A percentile compares a stretch with the other conserved stretches of the same genome.
Conservation (phyloP, 73 alveolate species). For the Paramecium caudatum region DNA sequence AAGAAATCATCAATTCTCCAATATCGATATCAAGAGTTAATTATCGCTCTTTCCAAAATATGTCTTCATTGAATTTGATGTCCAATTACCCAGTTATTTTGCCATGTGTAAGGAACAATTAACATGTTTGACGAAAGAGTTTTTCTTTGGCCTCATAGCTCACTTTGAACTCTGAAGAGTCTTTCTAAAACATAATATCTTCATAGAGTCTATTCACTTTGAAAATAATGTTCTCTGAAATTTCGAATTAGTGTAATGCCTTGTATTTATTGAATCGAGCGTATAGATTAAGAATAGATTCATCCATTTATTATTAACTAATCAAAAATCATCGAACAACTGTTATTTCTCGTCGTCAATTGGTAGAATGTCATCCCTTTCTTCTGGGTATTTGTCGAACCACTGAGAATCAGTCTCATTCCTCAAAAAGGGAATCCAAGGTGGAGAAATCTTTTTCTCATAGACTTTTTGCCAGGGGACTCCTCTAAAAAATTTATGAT, state of each 20-base stretch:
- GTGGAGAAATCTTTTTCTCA: slow-evolving; percentile 67
- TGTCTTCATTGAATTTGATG: neutral
- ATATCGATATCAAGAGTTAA: slow-evolving; percentile 3
- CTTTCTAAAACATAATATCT: slow-evolving; percentile 20
- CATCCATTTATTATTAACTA: slow-evolving; percentile 5
- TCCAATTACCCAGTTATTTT: slow-evolving; percentile 4
- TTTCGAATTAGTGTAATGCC: neutral
- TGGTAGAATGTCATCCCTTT: slow-evolving; percentile 33
- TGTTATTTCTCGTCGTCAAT: slow-evolving; percentile 62
- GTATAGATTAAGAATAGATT: neutral
- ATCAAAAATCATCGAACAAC: slow-evolving; percentile 63
- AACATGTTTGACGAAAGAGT: neutral
- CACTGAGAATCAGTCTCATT: slow-evolving; percentile 64
- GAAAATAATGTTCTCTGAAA: neutral
- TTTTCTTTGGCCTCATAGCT: slow-evolving; percentile 16
- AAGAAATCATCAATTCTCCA: slow-evolving; percentile 12
- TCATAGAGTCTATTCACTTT: neutral
- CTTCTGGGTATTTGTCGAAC: slow-evolving; percentile 75
- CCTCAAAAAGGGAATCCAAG: slow-evolving; percentile 75
- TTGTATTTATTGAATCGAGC: neutral
- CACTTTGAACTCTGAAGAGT: neutral
- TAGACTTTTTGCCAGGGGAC: slow-evolving; percentile 68
- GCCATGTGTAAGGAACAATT: neutral
- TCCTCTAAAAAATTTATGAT: slow-evolving; percentile 72
- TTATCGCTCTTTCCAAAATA: neutral